Percentiles rank a stretch among this genome's conserved stretches.
phyloP scores from a whole-genome alignment of 345 rosid species.

The Erodium maritimum region DNA sequence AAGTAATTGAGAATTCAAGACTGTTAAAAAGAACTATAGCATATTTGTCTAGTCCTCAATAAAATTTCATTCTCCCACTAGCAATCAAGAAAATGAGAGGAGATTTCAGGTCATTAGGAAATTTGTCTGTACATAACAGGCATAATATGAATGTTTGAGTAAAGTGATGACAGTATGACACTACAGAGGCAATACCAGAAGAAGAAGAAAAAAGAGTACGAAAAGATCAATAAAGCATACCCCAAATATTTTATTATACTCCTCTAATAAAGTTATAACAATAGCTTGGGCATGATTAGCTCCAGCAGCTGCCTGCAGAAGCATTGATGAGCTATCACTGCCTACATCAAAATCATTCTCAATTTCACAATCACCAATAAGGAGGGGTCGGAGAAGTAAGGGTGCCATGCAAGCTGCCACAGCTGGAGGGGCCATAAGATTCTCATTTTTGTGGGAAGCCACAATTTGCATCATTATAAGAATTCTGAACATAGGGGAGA shows the following conservation, averaged over 20 bases:
- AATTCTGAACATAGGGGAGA: conserved; percentile 49
- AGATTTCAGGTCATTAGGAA: too few species aligned
- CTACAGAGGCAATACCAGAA: background rate
- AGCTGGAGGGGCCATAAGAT: conserved; percentile 91
- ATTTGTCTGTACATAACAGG: too few species aligned
- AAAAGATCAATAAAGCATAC: conserved; percentile 33
- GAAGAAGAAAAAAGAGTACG: too few species aligned
- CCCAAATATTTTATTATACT: conserved; percentile 74
- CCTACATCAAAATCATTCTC: conserved; percentile 86
- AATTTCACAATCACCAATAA: conserved; percentile 92
- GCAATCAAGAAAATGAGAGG: too few species aligned
- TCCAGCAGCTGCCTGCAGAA: conserved; percentile 95
- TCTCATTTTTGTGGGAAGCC: conserved; percentile 62
- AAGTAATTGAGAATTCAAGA: too few species aligned
- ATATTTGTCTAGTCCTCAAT: too few species aligned
- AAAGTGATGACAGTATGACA: background rate
- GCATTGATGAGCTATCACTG: conserved; percentile 85
- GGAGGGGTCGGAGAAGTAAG: conserved; percentile 94
- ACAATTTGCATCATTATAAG: conserved; percentile 83
- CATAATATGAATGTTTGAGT: too few species aligned
- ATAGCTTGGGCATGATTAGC: conserved; percentile 99
- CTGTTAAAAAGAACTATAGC: too few species aligned
- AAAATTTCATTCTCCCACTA: too few species aligned
- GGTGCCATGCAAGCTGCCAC: conserved; percentile 99
- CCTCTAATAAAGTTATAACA: conserved; percentile 76